phyloP scores from a whole-genome alignment of 2,329 filamentous ascomycete genomes.

The Aspergillus jensenii region DNA sequence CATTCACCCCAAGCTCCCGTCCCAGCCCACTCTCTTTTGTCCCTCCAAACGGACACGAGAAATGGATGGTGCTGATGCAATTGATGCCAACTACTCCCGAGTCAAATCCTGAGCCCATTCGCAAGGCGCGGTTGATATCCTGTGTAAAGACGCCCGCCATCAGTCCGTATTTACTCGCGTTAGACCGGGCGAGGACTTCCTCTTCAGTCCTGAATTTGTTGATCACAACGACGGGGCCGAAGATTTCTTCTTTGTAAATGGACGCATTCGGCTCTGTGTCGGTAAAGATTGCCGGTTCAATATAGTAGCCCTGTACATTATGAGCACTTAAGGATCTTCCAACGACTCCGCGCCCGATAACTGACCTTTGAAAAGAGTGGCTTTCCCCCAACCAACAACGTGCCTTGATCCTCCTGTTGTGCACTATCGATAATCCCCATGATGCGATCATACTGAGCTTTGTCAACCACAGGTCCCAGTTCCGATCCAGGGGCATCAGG shows the following conservation, averaged over 20 bases:
- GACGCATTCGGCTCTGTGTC: conserved; percentile 68
- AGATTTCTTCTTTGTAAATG: conserved; percentile 77
- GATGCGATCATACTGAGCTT: conserved; percentile 43
- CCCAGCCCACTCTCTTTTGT: too few species aligned
- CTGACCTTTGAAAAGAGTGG: conserved; percentile 32
- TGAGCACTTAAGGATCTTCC: too few species aligned
- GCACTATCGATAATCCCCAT: neutral
- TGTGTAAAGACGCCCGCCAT: too few species aligned
- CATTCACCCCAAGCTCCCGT: too few species aligned
- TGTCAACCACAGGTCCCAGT: conserved; percentile 43
- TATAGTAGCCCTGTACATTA: conserved; percentile 67
- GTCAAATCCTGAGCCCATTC: too few species aligned
- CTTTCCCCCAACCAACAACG: conserved; percentile 64
- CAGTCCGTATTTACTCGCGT: conserved; percentile 60
- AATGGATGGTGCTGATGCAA: too few species aligned
- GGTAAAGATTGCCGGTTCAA: conserved; percentile 81
- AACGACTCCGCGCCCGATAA: neutral
- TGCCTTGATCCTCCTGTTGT: conserved; percentile 27
- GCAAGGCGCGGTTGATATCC: too few species aligned
- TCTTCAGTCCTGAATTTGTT: conserved; percentile 72
- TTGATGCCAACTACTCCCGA: too few species aligned
- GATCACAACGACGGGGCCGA: conserved; percentile 75
- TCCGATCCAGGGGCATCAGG: neutral
- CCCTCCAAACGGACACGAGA: too few species aligned
- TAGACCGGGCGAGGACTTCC: conserved; percentile 67